These are phyloP conservation scores for Didymellaceae sp. DNA, from an alignment of 2,329 filamentous ascomycete species.

Conservation along the genomic window DNA sequence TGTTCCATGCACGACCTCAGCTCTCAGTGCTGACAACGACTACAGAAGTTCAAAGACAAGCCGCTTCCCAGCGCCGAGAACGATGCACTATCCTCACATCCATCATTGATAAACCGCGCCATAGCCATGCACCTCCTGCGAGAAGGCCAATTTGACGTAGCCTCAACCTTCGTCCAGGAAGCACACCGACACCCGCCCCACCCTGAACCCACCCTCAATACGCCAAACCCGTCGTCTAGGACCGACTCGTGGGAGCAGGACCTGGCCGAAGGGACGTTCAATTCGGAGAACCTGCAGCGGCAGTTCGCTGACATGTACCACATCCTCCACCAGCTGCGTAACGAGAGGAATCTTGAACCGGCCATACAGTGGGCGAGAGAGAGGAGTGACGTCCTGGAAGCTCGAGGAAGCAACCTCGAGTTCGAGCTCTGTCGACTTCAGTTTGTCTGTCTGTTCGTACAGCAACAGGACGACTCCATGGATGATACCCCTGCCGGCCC, in stretches of 20 bases:
- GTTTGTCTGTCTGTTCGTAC: constrained; percentile 82
- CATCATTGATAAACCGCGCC: constrained; percentile 83
- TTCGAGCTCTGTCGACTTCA: constrained; percentile 92
- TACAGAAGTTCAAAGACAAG: constrained; percentile 65
- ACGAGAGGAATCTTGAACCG: constrained; percentile 73
- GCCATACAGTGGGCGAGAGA: constrained; percentile 86
- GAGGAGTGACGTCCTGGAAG: constrained; percentile 75
- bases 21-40: constrained; percentile 1
- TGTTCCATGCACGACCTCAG: not conserved
- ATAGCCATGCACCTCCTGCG: constrained; percentile 96
- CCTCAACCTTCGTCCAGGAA: constrained; percentile 83
- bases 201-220: constrained; percentile 46
- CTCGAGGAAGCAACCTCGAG: constrained; percentile 87
- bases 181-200: constrained; percentile 57
- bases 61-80: constrained; percentile 77
- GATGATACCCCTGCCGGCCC: constrained; percentile 54
- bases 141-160: constrained; percentile 90
- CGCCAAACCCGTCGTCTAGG: constrained; percentile 40
- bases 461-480: constrained; percentile 53
- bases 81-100: constrained; percentile 78
- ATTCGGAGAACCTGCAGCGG: constrained; percentile 73
- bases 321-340: constrained; percentile 79
- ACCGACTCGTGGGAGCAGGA: constrained; percentile 50
- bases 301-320: constrained; percentile 90
- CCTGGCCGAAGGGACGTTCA: constrained; percentile 63